Evolutionary conservation across 805 yeast genomes (phyloP).

Genomic region (Wickerhamiella musiphila): DNA sequence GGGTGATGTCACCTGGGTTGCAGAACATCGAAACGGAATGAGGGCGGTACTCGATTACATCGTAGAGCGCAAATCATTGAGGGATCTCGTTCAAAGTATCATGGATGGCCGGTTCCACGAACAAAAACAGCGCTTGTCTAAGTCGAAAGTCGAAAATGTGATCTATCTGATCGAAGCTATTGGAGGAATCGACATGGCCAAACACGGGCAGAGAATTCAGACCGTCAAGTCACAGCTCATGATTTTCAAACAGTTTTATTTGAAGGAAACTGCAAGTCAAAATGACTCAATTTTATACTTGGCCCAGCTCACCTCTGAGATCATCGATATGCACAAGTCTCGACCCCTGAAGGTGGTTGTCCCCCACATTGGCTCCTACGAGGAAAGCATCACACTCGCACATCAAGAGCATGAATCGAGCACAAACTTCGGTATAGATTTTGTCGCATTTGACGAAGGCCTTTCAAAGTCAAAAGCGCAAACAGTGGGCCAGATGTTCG

Average conservation of each 20-base stretch:
- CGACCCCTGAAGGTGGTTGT: slow-evolving; percentile 26
- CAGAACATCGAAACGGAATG: slow-evolving; percentile 37
- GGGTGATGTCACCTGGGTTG: slow-evolving; percentile 88
- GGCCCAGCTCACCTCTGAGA: slow-evolving; percentile 29
- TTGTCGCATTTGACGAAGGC: slow-evolving; percentile 43
- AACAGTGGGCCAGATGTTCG: slow-evolving; percentile 60
- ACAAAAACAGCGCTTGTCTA: slow-evolving; percentile 60
- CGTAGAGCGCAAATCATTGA: slow-evolving; percentile 79
- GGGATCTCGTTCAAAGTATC: slow-evolving; percentile 69
- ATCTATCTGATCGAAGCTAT: slow-evolving; percentile 69
- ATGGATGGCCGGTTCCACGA: slow-evolving; percentile 79
- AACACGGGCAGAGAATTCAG: slow-evolving; percentile 36
- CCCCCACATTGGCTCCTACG: slow-evolving; percentile 34
- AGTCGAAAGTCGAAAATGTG: slow-evolving; percentile 48
- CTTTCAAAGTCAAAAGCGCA: slow-evolving; percentile 52
- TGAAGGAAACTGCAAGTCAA: slow-evolving; percentile 49
- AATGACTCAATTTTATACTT: slow-evolving; percentile 59
- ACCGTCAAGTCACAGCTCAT: slow-evolving; percentile 62
- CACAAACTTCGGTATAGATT: slow-evolving; percentile 16
- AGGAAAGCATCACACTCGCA: slow-evolving; percentile 23
- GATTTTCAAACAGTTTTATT: slow-evolving; percentile 45
- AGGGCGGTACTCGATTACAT: slow-evolving; percentile 63
- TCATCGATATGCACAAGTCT: slow-evolving; percentile 25
- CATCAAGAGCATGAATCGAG: too few species aligned
- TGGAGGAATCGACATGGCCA: slow-evolving; percentile 7